Base-by-base conservation (phyloP, 768 basidiomycete genomes). In the Tephrocybe rancida region DNA sequence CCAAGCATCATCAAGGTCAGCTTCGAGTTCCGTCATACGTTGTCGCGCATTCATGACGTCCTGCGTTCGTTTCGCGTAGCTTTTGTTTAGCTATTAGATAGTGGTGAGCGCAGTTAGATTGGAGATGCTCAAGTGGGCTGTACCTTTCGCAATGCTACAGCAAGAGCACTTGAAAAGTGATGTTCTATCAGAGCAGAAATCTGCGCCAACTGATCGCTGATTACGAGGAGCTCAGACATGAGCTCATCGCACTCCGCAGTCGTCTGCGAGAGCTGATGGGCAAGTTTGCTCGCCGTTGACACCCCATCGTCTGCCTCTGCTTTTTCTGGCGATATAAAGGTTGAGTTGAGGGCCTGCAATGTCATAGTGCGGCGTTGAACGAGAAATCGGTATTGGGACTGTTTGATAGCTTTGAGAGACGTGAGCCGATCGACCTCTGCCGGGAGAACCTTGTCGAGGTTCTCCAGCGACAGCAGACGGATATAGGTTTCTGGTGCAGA, bases 1-100 rank as follows among this genome's bases (percentile, higher is more conserved):
- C 91, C 91, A 92, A 0, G 90, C 91, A 48, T 92, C 91, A 44
- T 87, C 83, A 21, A 92, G 73, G 58, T 90, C 87, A 13, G 79
- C 86, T 60, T 87, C 77, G 19, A 92, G 78, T 48, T 80, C 75
- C 22, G 69, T 70, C 21, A 88, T 78, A 32, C 75, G 73, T 10
- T 74, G 64, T 48, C 75, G 75, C 4, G 80, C 74, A 7, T 72
- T 68, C 26, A 71, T 66, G 24, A 90, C 74, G 24, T 92, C 88
- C 1, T 73, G 64, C 0, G 79, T 83, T 30, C 89, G 81, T 35
- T 82, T 81, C 5, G 84, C 82, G 55, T 88, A 90, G 47, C 87
- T 86, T 42, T 78, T 79, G 64, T 92, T 92, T 25, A 92, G 74
- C 78, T 81, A 56, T 35, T 25, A 21, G 9, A 30, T 1, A 21